Evolutionary conservation across 176 grass and related monocot genomes (phyloP).

Genomic region (Tillandsia leiboldiana): DNA sequence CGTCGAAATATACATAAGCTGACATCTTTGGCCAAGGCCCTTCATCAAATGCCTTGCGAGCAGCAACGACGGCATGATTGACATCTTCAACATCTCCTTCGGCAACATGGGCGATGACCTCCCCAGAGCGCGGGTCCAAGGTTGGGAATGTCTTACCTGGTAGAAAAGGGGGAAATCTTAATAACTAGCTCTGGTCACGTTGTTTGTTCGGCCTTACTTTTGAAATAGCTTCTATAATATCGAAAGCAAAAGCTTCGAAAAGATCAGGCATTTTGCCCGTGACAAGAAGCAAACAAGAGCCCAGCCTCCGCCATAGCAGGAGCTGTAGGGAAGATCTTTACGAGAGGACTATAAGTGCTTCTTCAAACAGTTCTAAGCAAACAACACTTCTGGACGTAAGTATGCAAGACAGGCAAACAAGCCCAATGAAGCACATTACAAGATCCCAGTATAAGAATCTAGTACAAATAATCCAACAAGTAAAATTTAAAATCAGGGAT

Average conservation of each 20-base stretch:
- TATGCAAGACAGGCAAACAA: too few relatives aligned
- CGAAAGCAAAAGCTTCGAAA: background rate
- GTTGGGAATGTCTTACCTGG: constrained; percentile 78
- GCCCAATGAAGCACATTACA: too few relatives aligned
- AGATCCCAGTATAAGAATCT: background rate
- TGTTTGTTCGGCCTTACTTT: too few relatives aligned
- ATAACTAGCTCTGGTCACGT: background rate
- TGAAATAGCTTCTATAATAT: too few relatives aligned
- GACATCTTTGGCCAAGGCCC: constrained; percentile 82
- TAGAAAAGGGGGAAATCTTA: background rate
- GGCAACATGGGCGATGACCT: constrained; percentile 61
- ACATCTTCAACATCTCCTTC: constrained; percentile 62
- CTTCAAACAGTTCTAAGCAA: too few relatives aligned
- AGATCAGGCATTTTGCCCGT: background rate
- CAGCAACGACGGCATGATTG: constrained; percentile 45
- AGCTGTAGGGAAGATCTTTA: too few relatives aligned
- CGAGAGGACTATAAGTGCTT: too few relatives aligned
- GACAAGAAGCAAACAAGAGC: too few relatives aligned
- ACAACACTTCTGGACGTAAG: too few relatives aligned
- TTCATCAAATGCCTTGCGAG: constrained; percentile 75
- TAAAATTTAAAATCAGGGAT: background rate
- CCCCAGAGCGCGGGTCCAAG: constrained; percentile 62
- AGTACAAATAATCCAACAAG: background rate
- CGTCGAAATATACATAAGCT: constrained; percentile 46
- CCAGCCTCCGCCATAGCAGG: too few relatives aligned